Evolutionary conservation across 176 grass and related monocot species (phyloP), one percentile per base, ranked within the genome.

Genomic region (Guadua angustifolia): DNA sequence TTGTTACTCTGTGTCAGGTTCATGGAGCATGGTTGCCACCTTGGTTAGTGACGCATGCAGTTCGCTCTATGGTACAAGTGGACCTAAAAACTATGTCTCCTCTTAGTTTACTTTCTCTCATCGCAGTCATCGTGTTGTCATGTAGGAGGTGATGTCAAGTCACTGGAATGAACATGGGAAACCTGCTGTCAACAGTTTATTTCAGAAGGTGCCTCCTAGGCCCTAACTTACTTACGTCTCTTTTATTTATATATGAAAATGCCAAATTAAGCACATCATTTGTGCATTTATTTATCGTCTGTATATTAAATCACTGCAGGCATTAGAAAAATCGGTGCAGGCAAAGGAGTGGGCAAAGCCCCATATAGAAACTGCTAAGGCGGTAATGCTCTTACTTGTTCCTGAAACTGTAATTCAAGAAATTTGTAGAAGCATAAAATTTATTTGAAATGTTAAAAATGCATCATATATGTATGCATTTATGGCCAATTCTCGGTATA

Each of bases 1-100:
- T 74, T 75, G 42, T 56, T 79, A 74, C 56, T 45, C 55, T 55
- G 69, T 38, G 43, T 29, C 76, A 99, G 93, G 86, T 88, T 74
- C 88, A 96, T 91, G 86, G 86, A 83, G 86, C 93, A 79, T 99
- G 97, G 97, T 89, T 99, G 69, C 89, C 93, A 81, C 97, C 91
- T 79, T 99, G 93, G 97, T 81, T 99, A 71, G 89, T 65, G 3
- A 65, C 83, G 79, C 66, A 92, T 87, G 67, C 83, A 70, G 14
- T 73, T 79, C 79, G 3, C 64, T 90, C 69, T 63, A 75, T 88
- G 89, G 93, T 96, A 86, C 44, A 46, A 72, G 42, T 86, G 79
- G 21, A 44, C 47, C 25, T 72, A 78, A 79, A 61, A 17, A 74
- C 3, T 79, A 22, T 83, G 62, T 67, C 40, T 83, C 70, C 53